A percentile compares a stretch with the other conserved stretches of the same genome.
These are phyloP conservation scores for Paradendryphiella salina DNA, from an alignment of 2,329 filamentous ascomycete genomes.

Conservation along the genomic window DNA sequence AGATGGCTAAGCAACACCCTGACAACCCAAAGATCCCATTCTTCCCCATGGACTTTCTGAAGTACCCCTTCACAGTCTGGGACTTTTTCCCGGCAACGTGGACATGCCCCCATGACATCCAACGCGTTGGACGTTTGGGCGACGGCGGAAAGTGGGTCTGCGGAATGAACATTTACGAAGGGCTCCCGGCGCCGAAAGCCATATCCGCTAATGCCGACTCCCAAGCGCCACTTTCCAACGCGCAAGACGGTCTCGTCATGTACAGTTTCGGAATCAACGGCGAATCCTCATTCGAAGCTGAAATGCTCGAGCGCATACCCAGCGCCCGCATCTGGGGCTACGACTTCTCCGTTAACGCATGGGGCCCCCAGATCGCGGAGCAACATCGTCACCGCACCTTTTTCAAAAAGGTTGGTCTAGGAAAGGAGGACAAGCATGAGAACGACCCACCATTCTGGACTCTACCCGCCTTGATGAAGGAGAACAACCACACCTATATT, in stretches of 20 bases:
- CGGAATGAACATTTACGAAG: conserved; percentile 41
- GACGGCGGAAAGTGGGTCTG: conserved; percentile 45
- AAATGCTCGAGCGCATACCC: conserved; percentile 41
- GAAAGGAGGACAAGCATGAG: conserved; percentile 30
- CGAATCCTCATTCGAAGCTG: conserved; percentile 42
- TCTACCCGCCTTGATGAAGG: conserved; percentile 34
- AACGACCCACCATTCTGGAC: conserved; percentile 35
- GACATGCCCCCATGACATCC: conserved; percentile 42
- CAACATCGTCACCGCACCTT: conserved; percentile 30
- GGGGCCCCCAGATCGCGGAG: conserved; percentile 36
- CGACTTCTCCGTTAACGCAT: conserved; percentile 39
- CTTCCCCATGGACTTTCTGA: conserved; percentile 37
- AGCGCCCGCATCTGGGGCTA: conserved; percentile 40
- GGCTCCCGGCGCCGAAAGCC: conserved; percentile 23
- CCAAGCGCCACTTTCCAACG: conserved; percentile 14
- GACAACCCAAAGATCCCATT: conserved; percentile 37
- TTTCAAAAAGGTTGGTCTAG: conserved; percentile 38
- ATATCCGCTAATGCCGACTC: conserved; percentile 15
- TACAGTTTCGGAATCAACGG: conserved; percentile 44
- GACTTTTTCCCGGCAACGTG: conserved; percentile 42
- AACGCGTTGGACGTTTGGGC: conserved; percentile 38
- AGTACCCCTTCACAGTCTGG: conserved; percentile 41
- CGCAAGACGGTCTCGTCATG: conserved; percentile 32
- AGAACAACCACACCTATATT: conserved; percentile 42
- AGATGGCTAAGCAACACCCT: conserved; percentile 34